These are phyloP conservation scores for Cyclanthera cordifolia DNA, from an alignment of 306 rosid genomes.

Conservation along the genomic window DNA sequence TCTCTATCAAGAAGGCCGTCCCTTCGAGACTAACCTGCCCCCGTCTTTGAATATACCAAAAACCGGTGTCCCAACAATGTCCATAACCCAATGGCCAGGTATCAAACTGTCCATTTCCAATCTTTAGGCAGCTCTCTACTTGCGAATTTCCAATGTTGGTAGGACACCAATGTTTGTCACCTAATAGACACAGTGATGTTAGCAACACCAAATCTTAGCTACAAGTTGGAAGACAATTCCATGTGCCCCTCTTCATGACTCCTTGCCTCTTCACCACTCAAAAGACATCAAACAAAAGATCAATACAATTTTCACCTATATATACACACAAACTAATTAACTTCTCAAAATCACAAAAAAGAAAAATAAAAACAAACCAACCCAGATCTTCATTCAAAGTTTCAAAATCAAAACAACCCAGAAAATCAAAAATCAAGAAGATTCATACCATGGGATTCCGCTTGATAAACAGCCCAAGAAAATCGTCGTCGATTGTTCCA, in stretches of 20 bases:
- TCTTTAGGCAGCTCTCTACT: slow-evolving; percentile 10
- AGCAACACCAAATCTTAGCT: slow-evolving; percentile 10
- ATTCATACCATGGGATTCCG: slow-evolving; percentile 10
- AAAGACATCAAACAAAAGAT: neutral
- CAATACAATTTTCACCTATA: neutral
- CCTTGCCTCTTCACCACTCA: slow-evolving; percentile 11
- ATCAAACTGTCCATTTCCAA: slow-evolving; percentile 12
- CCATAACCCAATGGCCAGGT: slow-evolving; percentile 1
- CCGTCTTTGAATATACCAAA: neutral
- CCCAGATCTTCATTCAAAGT: neutral
- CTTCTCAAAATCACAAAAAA: neutral
- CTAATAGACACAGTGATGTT: slow-evolving; percentile 5
- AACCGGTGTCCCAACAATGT: neutral
- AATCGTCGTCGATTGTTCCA: slow-evolving; percentile 4
- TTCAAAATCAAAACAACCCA: neutral
- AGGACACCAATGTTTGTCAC: slow-evolving; percentile 15
- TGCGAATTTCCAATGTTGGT: neutral
- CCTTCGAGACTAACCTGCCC: no score
- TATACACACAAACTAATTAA: neutral
- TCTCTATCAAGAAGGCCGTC: no score
- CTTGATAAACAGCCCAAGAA: neutral
- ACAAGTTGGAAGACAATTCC: slow-evolving; percentile 16
- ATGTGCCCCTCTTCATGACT: neutral
- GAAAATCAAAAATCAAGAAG: neutral
- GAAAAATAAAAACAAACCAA: slow-evolving; percentile 10